Evolutionary conservation across 2,329 filamentous ascomycete genomes (phyloP).

Genomic region (Fusarium armeniacum): DNA sequence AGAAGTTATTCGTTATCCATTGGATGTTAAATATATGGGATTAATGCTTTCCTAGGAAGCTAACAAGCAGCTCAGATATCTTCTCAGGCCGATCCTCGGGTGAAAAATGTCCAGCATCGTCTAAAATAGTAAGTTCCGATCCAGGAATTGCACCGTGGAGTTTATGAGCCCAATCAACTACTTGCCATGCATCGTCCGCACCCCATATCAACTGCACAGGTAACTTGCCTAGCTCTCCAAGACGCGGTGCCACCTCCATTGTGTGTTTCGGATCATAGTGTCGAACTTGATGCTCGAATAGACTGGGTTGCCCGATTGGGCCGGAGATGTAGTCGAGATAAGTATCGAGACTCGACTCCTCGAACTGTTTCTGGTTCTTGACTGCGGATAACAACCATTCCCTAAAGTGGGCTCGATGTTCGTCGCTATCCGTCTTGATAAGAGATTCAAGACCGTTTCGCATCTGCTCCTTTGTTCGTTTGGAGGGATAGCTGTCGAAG

Average conservation of each 20-base stretch:
- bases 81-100: conserved; percentile 50
- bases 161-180: conserved; percentile 52
- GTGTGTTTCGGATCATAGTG: conserved; percentile 55
- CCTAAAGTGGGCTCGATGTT: conserved; percentile 48
- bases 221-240: conserved; percentile 45
- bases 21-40: too few relatives aligned
- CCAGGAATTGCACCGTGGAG: conserved; percentile 51
- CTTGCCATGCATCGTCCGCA: conserved; percentile 52
- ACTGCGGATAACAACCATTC: conserved; percentile 50
- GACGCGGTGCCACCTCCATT: conserved; percentile 48
- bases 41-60: conserved; percentile 26
- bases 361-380: conserved; percentile 32
- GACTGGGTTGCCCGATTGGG: conserved; percentile 51
- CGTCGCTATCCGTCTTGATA: conserved; percentile 39
- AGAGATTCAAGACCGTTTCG: conserved; percentile 48
- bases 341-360: conserved; percentile 42
- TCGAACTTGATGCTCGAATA: conserved; percentile 54
- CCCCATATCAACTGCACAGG: conserved; percentile 53
- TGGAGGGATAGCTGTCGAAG: conserved; percentile 55
- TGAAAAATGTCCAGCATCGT: conserved; percentile 52
- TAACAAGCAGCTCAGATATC: conserved; percentile 32
- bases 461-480: conserved; percentile 52
- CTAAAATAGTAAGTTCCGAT: conserved; percentile 48
- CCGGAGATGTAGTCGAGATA: conserved; percentile 54
- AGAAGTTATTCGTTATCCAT: too few relatives aligned